Percentiles rank a stretch among this genome's conserved stretches.
Evolutionary conservation across 2,329 filamentous ascomycete species (phyloP).

Genomic region (Penicillium verrucosum): DNA sequence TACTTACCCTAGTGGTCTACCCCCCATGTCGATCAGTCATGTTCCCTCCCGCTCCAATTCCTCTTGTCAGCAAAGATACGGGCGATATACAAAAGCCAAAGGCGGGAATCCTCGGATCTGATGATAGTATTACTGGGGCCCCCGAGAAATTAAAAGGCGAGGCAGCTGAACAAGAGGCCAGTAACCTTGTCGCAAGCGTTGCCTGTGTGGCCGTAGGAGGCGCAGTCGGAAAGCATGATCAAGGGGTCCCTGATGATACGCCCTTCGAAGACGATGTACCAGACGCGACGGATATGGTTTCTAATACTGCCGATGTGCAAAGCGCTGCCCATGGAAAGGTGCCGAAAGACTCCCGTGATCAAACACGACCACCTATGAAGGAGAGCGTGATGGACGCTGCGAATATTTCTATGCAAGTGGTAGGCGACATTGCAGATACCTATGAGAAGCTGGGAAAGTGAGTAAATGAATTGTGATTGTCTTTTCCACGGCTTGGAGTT

Average conservation of each 20-base stretch:
- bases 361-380: constrained; percentile 75
- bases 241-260: constrained; percentile 57
- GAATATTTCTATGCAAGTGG: constrained; percentile 65
- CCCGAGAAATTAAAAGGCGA: constrained; percentile 81
- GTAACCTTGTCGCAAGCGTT: constrained; percentile 73
- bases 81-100: constrained; percentile 75
- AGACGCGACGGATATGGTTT: constrained; percentile 58
- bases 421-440: constrained; percentile 58
- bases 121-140: constrained; percentile 74
- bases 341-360: constrained; percentile 58
- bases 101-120: constrained; percentile 70
- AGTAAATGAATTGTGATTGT: constrained; percentile 16
- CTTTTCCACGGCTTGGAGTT: background rate
- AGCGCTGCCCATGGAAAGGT: constrained; percentile 52
- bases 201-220: constrained; percentile 69
- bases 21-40: constrained; percentile 60
- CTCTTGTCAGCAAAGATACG: constrained; percentile 65
- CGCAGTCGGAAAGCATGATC: constrained; percentile 72
- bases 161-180: constrained; percentile 77
- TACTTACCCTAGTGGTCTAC: constrained; percentile 65
- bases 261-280: constrained; percentile 54
- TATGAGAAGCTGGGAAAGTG: constrained; percentile 64
- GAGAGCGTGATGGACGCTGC: constrained; percentile 74
- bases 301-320: constrained; percentile 54
- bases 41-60: constrained; percentile 75